Conservation (phyloP, 495 filamentous ascomycete species). For the Evernia prunastri region DNA sequence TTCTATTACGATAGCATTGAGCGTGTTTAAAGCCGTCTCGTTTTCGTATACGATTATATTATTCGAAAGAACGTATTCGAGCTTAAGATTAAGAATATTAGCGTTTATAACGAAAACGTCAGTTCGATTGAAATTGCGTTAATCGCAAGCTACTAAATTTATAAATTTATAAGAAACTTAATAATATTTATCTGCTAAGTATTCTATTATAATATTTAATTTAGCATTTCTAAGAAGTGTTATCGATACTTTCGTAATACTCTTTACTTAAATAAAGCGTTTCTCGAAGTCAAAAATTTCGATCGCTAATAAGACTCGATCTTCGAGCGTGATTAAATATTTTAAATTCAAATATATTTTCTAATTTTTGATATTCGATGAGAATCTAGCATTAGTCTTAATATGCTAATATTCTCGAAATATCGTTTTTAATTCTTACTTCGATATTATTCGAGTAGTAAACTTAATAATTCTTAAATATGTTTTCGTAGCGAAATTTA, state of each 20-base stretch:
- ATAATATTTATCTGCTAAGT: background rate
- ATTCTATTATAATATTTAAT: background rate
- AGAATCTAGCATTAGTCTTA: background rate
- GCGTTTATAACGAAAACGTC: no score
- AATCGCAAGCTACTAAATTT: no score
- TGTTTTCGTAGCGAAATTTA: no score
- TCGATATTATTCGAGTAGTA: background rate
- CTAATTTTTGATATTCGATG: background rate
- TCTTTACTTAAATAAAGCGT: background rate
- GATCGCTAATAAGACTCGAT: background rate
- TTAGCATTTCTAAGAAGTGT: no score
- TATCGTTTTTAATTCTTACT: background rate
- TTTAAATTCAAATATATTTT: background rate
- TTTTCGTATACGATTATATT: constrained; percentile 6
- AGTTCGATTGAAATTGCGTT: no score
- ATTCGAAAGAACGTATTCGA: background rate
- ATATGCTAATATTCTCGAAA: background rate
- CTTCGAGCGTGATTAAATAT: background rate
- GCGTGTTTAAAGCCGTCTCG: no score
- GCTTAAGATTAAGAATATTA: background rate
- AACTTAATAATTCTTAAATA: background rate
- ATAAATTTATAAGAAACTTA: no score
- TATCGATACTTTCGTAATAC: background rate
- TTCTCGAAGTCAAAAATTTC: background rate
- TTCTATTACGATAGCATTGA: background rate